These are phyloP conservation scores for Phascolomyces articulosus DNA, from an alignment of 371 early-diverging fungal genomes.

Conservation along the genomic window DNA sequence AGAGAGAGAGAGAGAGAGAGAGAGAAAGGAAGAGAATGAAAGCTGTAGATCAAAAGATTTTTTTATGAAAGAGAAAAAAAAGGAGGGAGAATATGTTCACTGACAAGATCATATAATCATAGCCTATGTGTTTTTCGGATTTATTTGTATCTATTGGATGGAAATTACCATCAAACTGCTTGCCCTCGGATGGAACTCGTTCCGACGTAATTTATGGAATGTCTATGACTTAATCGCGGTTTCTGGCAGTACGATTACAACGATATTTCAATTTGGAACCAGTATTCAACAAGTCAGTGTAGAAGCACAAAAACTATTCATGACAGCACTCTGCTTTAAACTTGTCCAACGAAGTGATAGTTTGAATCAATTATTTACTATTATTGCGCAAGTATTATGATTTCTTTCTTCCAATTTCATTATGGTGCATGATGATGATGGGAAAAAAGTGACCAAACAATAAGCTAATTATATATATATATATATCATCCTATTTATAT, in stretches of 20 bases:
- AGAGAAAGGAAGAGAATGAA: background rate
- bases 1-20: background rate
- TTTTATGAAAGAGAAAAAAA: too few species aligned
- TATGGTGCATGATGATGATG: too few species aligned
- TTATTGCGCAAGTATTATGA: conserved; percentile 59
- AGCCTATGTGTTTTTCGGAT: conserved; percentile 51
- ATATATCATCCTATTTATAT: background rate
- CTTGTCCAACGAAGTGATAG: conserved; percentile 67
- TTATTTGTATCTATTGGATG: conserved; percentile 52
- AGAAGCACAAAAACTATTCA: conserved; percentile 63
- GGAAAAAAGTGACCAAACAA: too few species aligned
- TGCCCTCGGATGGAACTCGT: conserved; percentile 63
- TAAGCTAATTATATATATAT: too few species aligned
- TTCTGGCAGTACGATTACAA: conserved; percentile 52
- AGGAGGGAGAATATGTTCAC: too few species aligned
- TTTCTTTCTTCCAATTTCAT: too few species aligned
- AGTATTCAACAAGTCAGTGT: conserved; percentile 44
- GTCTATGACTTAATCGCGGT: conserved; percentile 61
- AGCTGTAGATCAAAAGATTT: background rate
- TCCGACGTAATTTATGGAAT: conserved; percentile 64
- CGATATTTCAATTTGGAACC: conserved; percentile 36
- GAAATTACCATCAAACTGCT: conserved; percentile 57
- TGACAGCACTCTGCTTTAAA: conserved; percentile 68
- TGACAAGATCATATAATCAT: background rate
- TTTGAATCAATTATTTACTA: conserved; percentile 68